These are phyloP conservation scores for Dactylellina parvicollis DNA, from an alignment of 2,329 filamentous ascomycete species.

Conservation along the genomic window DNA sequence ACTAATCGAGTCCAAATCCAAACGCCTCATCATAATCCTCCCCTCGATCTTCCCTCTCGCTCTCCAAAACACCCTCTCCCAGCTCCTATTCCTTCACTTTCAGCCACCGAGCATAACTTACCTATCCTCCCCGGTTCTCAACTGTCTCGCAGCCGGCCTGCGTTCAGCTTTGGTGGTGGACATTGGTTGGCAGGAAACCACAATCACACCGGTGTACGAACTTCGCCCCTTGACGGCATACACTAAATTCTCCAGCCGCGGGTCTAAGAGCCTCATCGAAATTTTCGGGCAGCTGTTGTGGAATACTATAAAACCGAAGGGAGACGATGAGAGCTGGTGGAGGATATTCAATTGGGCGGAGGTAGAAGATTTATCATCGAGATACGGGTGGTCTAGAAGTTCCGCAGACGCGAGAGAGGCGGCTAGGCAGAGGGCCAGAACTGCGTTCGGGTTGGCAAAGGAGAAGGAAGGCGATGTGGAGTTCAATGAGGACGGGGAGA, in stretches of 20 bases:
- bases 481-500: conserved; percentile 32
- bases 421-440: conserved; percentile 20
- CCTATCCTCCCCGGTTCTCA: conserved; percentile 78
- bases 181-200: conserved; percentile 90
- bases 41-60: conserved; percentile 81
- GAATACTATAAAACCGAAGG: conserved; percentile 46
- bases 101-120: conserved; percentile 83
- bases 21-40: conserved; percentile 77
- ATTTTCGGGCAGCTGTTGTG: conserved; percentile 60
- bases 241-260: conserved; percentile 71
- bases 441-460: conserved; percentile 19
- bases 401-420: conserved; percentile 33
- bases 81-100: conserved; percentile 82
- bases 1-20: conserved; percentile 77
- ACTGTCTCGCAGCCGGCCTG: conserved; percentile 79
- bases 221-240: conserved; percentile 68
- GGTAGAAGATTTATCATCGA: conserved; percentile 56
- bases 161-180: conserved; percentile 88
- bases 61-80: conserved; percentile 77
- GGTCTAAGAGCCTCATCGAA: conserved; percentile 70
- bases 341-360: conserved; percentile 57
- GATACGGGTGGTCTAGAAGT: conserved; percentile 49
- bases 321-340: conserved; percentile 42
- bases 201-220: conserved; percentile 87
- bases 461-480: conserved; percentile 21